Percentiles rank a stretch among this genome's conserved stretches.
Conservation (phyloP, 2,329 filamentous ascomycete species). For the Aspergillus arachidicola region DNA sequence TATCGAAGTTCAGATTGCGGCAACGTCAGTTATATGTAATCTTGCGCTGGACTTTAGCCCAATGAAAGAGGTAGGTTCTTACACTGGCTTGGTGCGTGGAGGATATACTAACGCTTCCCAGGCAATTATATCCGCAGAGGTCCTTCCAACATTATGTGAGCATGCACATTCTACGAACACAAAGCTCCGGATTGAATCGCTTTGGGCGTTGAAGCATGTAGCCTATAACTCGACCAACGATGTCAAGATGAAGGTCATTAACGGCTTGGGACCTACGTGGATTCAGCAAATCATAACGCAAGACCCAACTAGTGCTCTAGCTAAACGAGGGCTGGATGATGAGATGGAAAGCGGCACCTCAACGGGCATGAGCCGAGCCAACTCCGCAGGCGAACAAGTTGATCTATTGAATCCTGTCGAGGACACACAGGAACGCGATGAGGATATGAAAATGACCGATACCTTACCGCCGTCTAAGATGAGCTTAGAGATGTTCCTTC, state of each 20-base stretch:
- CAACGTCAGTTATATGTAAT: slow-evolving; percentile 82
- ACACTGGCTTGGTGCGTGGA: not conserved
- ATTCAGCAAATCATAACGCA: slow-evolving; percentile 75
- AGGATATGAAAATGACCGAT: slow-evolving; percentile 40
- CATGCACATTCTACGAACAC: slow-evolving; percentile 81
- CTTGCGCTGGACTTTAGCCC: slow-evolving; percentile 86
- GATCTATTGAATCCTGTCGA: slow-evolving; percentile 59
- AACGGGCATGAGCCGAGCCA: slow-evolving; percentile 57
- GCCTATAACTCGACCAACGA: slow-evolving; percentile 71
- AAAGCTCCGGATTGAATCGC: slow-evolving; percentile 77
- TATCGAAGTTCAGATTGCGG: slow-evolving; percentile 79
- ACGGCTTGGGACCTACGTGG: slow-evolving; percentile 77
- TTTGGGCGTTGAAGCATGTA: slow-evolving; percentile 94
- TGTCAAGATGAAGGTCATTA: slow-evolving; percentile 75
- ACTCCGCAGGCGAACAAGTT: slow-evolving; percentile 63
- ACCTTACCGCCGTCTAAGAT: slow-evolving; percentile 45
- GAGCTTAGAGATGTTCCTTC: slow-evolving; percentile 40
- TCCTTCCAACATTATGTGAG: slow-evolving; percentile 76
- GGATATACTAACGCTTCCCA: slow-evolving; percentile 39
- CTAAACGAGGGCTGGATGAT: slow-evolving; percentile 34
- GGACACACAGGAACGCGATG: slow-evolving; percentile 30
- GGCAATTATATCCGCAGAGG: slow-evolving; percentile 72
- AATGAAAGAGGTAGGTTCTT: slow-evolving; percentile 73
- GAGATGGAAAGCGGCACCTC: slow-evolving; percentile 36
- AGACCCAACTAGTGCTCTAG: slow-evolving; percentile 43